Evolutionary conservation across 2,329 filamentous ascomycete species (phyloP), one percentile per base, ranked within the genome.

Genomic region (Fusarium buharicum): DNA sequence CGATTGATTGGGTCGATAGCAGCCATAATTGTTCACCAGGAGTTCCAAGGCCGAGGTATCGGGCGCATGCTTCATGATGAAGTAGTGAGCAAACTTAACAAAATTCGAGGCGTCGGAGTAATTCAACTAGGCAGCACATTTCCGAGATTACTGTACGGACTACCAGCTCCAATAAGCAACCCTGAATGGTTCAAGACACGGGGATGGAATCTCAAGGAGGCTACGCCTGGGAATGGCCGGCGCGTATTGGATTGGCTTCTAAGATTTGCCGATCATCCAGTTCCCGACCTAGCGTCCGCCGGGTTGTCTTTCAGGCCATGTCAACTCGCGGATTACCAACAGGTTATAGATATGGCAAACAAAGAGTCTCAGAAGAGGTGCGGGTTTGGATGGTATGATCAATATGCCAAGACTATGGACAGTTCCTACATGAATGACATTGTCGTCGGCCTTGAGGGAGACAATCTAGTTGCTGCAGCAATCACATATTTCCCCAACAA

Each of bases 91-190:
- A 78, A 82, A 59, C 78, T 87, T 4, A 77, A 75, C 43, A 79
- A 76, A 51, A 82, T 81, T 30, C 77, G 80, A 18, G 84, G 83
- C 14, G 80, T 87, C 14, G 78, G 78, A 36, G 79, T 82, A 14
- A 72, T 87, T 43, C 84, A 86, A 61, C 76, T 87, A 11, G 85
- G 85, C 43, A 84, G 80, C 65, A 83, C 83, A 0, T 87, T 86
- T 64, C 85, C 85, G 22, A 79, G 85, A 20, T 75, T 87, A 1
- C 71, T 88, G 6, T 84, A 82, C 65, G 85, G 85, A 0, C 75
- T 84, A 34, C 83, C 83, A 1, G 58, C 73, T 4, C 79, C 79
- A 12, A 73, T 77, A 28, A 67, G 73, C 5, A 76, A 74, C 6
- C 74, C 79, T 49, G 77, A 78, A 18, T 87, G 85, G 85, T 85